phyloP scores from a whole-genome alignment of 2,329 filamentous ascomycete species.

The Aureobasidium sp. region DNA sequence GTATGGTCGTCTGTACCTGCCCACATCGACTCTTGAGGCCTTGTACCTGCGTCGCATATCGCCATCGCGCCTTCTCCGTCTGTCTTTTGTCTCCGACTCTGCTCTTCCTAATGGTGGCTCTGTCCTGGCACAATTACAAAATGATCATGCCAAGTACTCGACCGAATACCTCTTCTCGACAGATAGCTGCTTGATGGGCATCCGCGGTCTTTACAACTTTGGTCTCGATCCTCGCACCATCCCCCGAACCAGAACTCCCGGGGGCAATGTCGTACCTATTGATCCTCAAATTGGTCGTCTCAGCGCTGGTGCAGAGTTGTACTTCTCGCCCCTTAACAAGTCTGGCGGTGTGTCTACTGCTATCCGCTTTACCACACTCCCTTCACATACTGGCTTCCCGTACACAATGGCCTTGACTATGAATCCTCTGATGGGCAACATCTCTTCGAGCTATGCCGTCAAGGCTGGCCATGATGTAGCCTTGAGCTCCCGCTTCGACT shows the following conservation, averaged over 20 bases:
- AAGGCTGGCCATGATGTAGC: constrained; percentile 76
- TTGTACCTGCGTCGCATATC: constrained; percentile 73
- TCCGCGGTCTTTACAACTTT: constrained; percentile 91
- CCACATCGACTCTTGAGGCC: constrained; percentile 78
- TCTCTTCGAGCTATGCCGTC: constrained; percentile 87
- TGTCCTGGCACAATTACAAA: constrained; percentile 64
- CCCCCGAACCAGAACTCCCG: constrained; percentile 22
- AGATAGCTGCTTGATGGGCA: constrained; percentile 79
- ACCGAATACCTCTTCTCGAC: constrained; percentile 88
- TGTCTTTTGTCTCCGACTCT: constrained; percentile 70
- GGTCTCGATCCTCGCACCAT: constrained; percentile 56
- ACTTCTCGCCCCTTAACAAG: constrained; percentile 93
- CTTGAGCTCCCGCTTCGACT: constrained; percentile 85
- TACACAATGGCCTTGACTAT: constrained; percentile 89
- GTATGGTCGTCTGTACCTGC: constrained; percentile 74
- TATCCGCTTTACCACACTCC: constrained; percentile 80
- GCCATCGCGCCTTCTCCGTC: constrained; percentile 68
- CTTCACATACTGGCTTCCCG: constrained; percentile 73
- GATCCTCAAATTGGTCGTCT: constrained; percentile 72
- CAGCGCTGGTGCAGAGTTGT: constrained; percentile 85
- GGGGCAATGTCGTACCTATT: constrained; percentile 19
- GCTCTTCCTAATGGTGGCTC: constrained; percentile 69
- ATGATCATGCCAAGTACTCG: constrained; percentile 80
- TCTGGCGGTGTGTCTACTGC: constrained; percentile 86
- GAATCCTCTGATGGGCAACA: constrained; percentile 89